phyloP scores from a whole-genome alignment of 2,329 filamentous ascomycete species.

The Microdochium nivale region DNA sequence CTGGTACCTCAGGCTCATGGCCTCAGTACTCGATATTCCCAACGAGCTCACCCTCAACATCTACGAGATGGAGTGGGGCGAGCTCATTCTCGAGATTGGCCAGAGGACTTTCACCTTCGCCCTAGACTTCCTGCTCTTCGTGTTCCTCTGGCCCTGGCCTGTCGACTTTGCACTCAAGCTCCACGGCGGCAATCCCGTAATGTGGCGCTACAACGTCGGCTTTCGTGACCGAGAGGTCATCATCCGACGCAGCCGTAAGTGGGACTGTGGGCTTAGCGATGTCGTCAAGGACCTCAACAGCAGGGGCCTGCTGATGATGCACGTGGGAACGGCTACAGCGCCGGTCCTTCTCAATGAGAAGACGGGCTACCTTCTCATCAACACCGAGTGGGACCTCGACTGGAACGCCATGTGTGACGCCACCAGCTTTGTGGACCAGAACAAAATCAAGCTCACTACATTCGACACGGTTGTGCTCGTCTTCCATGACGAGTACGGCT shows the following conservation, averaged over 20 bases:
- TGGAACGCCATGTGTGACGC: conserved; percentile 73
- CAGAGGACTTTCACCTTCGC: conserved; percentile 58
- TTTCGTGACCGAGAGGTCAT: conserved; percentile 77
- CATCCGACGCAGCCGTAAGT: conserved; percentile 66
- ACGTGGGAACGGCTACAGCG: conserved; percentile 61
- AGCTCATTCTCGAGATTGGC: conserved; percentile 47
- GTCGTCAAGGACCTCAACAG: conserved; percentile 41
- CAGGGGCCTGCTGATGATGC: conserved; percentile 49
- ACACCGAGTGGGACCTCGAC: conserved; percentile 79
- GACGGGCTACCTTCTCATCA: conserved; percentile 82
- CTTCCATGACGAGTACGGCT: conserved; percentile 58
- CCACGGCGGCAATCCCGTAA: conserved; percentile 52
- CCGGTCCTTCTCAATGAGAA: conserved; percentile 61
- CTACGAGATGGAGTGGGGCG: conserved; percentile 33
- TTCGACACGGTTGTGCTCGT: conserved; percentile 66
- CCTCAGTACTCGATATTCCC: conserved; percentile 54
- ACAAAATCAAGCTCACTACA: conserved; percentile 50
- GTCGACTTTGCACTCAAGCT: conserved; percentile 53
- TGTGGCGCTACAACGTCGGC: conserved; percentile 67
- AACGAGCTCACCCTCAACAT: conserved; percentile 61
- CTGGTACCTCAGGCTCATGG: conserved; percentile 62
- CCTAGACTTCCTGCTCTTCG: conserved; percentile 62
- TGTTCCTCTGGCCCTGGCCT: conserved; percentile 67
- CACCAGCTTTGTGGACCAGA: conserved; percentile 58
- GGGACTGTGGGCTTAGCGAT: conserved; percentile 54